Conservation (phyloP, 495 filamentous ascomycete genomes). For the Geopyxis carbonaria region DNA sequence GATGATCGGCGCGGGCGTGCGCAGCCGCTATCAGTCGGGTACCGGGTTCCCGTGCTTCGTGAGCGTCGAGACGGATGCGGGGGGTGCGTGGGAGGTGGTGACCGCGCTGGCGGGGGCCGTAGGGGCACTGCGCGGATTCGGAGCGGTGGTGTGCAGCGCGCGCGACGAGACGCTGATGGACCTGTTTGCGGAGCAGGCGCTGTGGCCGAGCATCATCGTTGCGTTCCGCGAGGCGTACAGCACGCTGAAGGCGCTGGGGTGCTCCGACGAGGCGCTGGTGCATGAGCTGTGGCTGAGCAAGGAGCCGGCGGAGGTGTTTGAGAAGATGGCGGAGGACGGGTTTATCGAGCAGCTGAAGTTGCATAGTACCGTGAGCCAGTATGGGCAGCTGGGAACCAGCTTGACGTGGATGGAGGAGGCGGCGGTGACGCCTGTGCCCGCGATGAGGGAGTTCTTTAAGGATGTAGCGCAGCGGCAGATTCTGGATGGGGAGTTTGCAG, state of each 20-base stretch:
- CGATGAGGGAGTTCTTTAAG: conserved; percentile 10
- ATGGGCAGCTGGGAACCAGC: conserved; percentile 9
- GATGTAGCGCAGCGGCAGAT: conserved; percentile 8
- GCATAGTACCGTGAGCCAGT: conserved; percentile 8
- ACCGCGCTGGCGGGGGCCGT: conserved; percentile 5
- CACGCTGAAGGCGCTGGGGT: conserved; percentile 10
- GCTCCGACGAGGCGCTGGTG: conserved; percentile 9
- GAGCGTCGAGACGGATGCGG: conserved; percentile 6
- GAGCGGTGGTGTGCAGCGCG: conserved; percentile 7
- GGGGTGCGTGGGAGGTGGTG: conserved; percentile 3
- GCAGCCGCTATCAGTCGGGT: conserved; percentile 5
- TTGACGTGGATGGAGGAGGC: conserved; percentile 5
- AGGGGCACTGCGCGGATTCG: conserved; percentile 5
- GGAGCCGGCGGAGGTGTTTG: conserved; percentile 10
- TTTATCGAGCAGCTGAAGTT: conserved; percentile 9
- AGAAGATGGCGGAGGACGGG: conserved; percentile 9
- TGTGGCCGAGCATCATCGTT: conserved; percentile 12
- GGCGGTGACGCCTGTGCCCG: too few relatives aligned
- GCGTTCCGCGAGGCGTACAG: conserved; percentile 9
- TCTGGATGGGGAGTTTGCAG: conserved; percentile 8
- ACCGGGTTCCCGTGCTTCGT: conserved; percentile 12
- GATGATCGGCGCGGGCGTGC: too few relatives aligned
- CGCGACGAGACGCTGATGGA: conserved; percentile 11
- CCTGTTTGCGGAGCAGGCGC: conserved; percentile 8
- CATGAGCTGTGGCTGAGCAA: conserved; percentile 12